phyloP scores from a whole-genome alignment of 1,284 basidiomycete species.

The Leccinum subrobustum region DNA sequence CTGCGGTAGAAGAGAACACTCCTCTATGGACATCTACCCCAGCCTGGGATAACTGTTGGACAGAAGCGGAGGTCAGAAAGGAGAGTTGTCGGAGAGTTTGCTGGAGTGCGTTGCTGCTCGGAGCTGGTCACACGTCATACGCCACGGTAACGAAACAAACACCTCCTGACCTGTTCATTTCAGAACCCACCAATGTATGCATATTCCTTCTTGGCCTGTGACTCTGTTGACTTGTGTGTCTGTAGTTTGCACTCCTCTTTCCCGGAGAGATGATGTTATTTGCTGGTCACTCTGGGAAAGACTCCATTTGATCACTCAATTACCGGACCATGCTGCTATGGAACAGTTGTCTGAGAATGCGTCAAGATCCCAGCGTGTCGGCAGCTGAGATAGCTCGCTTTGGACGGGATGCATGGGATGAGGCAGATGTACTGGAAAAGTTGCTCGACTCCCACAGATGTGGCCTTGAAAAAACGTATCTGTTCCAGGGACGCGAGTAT shows the following conservation, averaged over 20 bases:
- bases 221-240: slow-evolving; percentile 3
- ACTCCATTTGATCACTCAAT: slow-evolving; percentile 71
- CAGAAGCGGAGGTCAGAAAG: slow-evolving; percentile 61
- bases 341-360: slow-evolving; percentile 67
- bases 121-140: slow-evolving; percentile 63
- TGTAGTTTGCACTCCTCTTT: slow-evolving; percentile 65
- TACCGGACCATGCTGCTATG: slow-evolving; percentile 68
- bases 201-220: not conserved
- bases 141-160: slow-evolving; percentile 44
- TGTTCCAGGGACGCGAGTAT: slow-evolving; percentile 70
- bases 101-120: slow-evolving; percentile 65
- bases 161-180: slow-evolving; percentile 53
- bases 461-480: slow-evolving; percentile 58
- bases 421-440: slow-evolving; percentile 63
- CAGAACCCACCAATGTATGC: slow-evolving; percentile 67
- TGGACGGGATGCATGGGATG: slow-evolving; percentile 56
- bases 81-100: slow-evolving; percentile 72
- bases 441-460: slow-evolving; percentile 65
- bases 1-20: slow-evolving; percentile 46
- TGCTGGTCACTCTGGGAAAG: slow-evolving; percentile 44
- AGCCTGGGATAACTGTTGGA: slow-evolving; percentile 58
- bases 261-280: slow-evolving; percentile 58
- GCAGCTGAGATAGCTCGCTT: slow-evolving; percentile 51
- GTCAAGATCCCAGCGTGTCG: slow-evolving; percentile 38
- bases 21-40: slow-evolving; percentile 65